These are phyloP conservation scores for Fusarium sp. DNA, from an alignment of 2,329 filamentous ascomycete species.

Conservation along the genomic window DNA sequence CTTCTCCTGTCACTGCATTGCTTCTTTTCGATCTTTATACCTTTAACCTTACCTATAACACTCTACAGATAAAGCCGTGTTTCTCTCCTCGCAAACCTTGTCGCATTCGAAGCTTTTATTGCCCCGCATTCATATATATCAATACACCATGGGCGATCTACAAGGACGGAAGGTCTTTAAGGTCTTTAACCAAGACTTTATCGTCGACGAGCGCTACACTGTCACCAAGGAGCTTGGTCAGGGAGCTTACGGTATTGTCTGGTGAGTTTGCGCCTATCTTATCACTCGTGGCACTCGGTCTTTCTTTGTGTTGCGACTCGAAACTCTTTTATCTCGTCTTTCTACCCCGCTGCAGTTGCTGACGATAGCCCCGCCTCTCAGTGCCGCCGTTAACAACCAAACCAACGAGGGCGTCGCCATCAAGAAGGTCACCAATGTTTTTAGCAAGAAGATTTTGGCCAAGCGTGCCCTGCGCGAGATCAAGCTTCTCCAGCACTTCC, in stretches of 20 bases:
- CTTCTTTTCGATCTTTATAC: conserved; percentile 6
- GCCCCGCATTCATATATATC: conserved; percentile 26
- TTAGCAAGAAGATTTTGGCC: conserved; percentile 99
- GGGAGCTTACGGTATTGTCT: conserved; percentile 98
- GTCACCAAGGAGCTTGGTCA: conserved; percentile 99
- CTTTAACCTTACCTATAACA: not conserved
- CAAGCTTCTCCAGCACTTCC: conserved; percentile 97
- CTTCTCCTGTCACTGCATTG: conserved; percentile 10
- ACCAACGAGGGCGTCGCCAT: conserved; percentile 95
- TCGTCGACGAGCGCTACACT: conserved; percentile 97
- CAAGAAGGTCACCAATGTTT: conserved; percentile 99
- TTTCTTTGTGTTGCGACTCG: conserved; percentile 22
- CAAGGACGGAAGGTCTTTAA: conserved; percentile 89
- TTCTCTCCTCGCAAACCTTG: conserved; percentile 4
- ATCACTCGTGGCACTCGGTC: not conserved
- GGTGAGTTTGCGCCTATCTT: conserved; percentile 65
- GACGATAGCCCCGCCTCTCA: conserved; percentile 55
- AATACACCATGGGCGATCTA: conserved; percentile 53
- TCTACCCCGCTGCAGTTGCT: conserved; percentile 47
- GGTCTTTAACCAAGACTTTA: conserved; percentile 99
- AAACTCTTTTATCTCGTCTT: conserved; percentile 15
- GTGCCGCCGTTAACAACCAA: conserved; percentile 90
- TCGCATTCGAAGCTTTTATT: conserved; percentile 28
- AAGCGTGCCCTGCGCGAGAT: conserved; percentile 98
- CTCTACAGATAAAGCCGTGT: not conserved